phyloP scores from a whole-genome alignment of 306 rosid species.

The Parietaria judaica region DNA sequence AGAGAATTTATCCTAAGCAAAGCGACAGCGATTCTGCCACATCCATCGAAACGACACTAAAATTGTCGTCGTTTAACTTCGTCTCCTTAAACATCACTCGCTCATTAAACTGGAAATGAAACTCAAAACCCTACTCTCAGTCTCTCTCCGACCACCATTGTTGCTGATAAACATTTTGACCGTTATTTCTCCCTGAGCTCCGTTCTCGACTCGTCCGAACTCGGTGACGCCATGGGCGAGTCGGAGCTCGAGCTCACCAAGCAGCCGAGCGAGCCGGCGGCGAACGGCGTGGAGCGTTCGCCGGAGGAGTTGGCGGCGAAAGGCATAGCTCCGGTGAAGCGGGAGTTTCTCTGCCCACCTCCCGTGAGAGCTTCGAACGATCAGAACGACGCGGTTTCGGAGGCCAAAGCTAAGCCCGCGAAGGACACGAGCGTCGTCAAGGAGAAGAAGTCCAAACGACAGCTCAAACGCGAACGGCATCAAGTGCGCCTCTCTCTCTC shows the following conservation, averaged over 20 bases:
- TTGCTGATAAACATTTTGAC: neutral
- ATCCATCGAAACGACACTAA: no score
- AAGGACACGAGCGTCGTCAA: slow-evolving; percentile 28
- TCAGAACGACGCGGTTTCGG: slow-evolving; percentile 27
- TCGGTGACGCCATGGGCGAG: slow-evolving; percentile 29
- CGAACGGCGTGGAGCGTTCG: slow-evolving; percentile 23
- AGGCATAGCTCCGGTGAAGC: slow-evolving; percentile 73
- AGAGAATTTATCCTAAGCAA: no score
- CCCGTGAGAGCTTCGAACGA: slow-evolving; percentile 30
- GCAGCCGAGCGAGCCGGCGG: slow-evolving; percentile 6
- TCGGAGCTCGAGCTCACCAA: slow-evolving; percentile 3
- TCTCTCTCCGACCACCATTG: neutral
- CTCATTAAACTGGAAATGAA: neutral
- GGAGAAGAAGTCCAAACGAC: slow-evolving; percentile 93
- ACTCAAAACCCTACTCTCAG: neutral
- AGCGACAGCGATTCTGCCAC: no score
- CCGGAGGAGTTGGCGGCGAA: slow-evolving; percentile 66
- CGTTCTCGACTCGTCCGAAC: slow-evolving; percentile 16
- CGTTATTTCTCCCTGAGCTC: neutral
- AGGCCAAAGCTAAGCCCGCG: slow-evolving; percentile 24
- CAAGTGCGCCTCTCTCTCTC: slow-evolving; percentile 53
- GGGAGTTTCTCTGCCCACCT: slow-evolving; percentile 54
- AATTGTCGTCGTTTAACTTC: neutral
- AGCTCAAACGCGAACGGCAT: slow-evolving; percentile 88
- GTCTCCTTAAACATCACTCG: neutral